Percentiles rank a stretch among this genome's conserved stretches.
Evolutionary conservation across 2,329 filamentous ascomycete genomes (phyloP).

Genomic region (Zymoseptoria ardabiliae): DNA sequence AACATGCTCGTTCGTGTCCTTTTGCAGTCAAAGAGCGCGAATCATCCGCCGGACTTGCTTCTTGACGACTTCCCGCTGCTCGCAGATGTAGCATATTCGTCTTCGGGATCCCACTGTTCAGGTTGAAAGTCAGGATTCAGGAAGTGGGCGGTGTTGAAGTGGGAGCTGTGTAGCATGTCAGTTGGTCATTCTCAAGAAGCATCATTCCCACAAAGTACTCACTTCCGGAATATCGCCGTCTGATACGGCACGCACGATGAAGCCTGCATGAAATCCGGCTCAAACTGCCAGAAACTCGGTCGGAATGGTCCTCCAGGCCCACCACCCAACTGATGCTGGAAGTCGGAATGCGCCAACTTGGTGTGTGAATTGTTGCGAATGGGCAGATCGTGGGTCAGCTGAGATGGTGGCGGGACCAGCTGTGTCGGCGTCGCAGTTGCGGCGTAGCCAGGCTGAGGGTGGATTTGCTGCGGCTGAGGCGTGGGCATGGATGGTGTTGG

Average conservation of each 20-base stretch:
- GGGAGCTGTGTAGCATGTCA: conserved; percentile 34
- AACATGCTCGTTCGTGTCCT: conserved; percentile 18
- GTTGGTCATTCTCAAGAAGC: conserved; percentile 1
- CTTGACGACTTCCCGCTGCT: conserved; percentile 24
- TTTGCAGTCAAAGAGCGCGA: conserved; percentile 17
- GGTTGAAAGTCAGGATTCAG: conserved; percentile 47
- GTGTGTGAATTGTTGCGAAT: conserved; percentile 22
- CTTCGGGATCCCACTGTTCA: conserved; percentile 45
- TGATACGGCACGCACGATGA: conserved; percentile 38
- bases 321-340: conserved; percentile 25
- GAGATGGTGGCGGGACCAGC: conserved; percentile 22
- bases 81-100: conserved; percentile 35
- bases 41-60: conserved; percentile 28
- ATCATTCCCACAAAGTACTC: conserved; percentile 5
- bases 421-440: conserved; percentile 21
- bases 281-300: conserved; percentile 40
- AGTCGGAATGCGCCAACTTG: conserved; percentile 15
- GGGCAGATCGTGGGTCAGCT: conserved; percentile 25
- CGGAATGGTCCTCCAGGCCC: conserved; percentile 38
- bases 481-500: conserved; percentile 20
- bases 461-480: conserved; percentile 22
- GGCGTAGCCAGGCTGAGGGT: conserved; percentile 22
- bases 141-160: conserved; percentile 47
- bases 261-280: conserved; percentile 35
- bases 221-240: conserved; percentile 43